Evolutionary conservation across 2,329 filamentous ascomycete genomes (phyloP), one percentile per base, ranked within the genome.

Genomic region (Huntiella savannae): DNA sequence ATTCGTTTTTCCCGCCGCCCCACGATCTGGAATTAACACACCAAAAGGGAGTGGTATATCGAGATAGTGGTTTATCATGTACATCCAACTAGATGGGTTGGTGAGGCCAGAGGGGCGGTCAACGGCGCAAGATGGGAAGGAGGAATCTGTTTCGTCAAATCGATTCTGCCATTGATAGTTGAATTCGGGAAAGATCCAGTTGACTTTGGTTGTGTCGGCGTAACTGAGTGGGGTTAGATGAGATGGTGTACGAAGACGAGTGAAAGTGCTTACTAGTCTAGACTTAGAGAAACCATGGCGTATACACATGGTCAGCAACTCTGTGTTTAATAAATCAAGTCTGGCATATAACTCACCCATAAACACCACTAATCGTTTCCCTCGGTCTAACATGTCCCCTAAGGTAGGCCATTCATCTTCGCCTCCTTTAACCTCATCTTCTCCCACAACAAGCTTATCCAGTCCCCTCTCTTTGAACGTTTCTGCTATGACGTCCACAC

Each of bases 101-200:
- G 58, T 54, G 32, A 62, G 57, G 16, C 59, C 62, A 0, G 57
- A 58, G 0, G 82, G 82, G 5, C 82, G 70, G 55, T 81, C 68
- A 3, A 82, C 66, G 8, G 63, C 63, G 61, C 82, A 88, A 37
- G 69, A 71, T 55, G 75, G 75, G 55, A 81, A 77, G 12, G 63
- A 64, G 0, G 68, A 60, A 43, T 71, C 62, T 1, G 68, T 71
- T 51, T 77, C 74, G 52, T 81, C 75, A 60, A 71, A 87, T 0
- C 71, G 67, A 39, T 80, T 88, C 58, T 88, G 82, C 64, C 80
- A 86, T 53, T 79, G 70, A 59, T 75, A 75, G 17, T 63, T 60
- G 55, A 77, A 82, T 56, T 81, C 69, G 56, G 72, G 65, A 47
- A 80, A 64, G 46, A 82, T 73, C 55, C 77, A 82, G 19, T 71